A percentile compares a stretch with the other conserved stretches of the same genome.
phyloP scores from a whole-genome alignment of 805 yeast species.

The Ogataea naganishii region DNA sequence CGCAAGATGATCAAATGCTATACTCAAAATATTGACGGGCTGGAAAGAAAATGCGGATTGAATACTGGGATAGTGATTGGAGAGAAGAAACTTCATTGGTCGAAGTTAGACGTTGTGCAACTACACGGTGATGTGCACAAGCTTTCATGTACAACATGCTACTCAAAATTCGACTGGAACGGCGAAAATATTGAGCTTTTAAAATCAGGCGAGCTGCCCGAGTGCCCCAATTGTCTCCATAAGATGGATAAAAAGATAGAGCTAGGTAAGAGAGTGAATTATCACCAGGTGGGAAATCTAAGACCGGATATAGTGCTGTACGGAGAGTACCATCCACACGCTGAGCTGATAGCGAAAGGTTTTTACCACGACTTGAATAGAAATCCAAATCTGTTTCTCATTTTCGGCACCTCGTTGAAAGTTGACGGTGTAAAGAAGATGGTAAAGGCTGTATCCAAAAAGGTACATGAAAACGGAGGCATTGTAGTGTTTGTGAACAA shows the following conservation, averaged over 20 bases:
- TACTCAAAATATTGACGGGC: conserved; percentile 91
- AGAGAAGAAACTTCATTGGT: conserved; percentile 45
- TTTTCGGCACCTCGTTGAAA: conserved; percentile 87
- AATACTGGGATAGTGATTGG: conserved; percentile 52
- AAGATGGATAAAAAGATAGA: conserved; percentile 46
- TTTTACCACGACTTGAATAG: conserved; percentile 54
- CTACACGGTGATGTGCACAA: conserved; percentile 82
- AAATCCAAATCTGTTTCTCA: conserved; percentile 71
- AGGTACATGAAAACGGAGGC: conserved; percentile 74
- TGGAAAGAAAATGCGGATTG: conserved; percentile 62
- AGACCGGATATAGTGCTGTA: conserved; percentile 88
- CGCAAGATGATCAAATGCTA: conserved; percentile 75
- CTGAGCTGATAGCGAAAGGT: conserved; percentile 70
- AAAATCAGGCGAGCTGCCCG: conserved; percentile 61
- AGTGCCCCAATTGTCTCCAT: conserved; percentile 62
- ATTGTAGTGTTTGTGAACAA: conserved; percentile 69
- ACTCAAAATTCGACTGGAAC: conserved; percentile 52
- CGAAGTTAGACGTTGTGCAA: conserved; percentile 69
- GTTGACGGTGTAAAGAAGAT: conserved; percentile 84
- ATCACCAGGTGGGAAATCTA: conserved; percentile 64
- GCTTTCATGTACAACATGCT: conserved; percentile 71
- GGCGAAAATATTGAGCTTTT: conserved; percentile 36
- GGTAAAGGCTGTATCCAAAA: conserved; percentile 59
- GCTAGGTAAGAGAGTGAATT: conserved; percentile 67
- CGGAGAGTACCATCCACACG: conserved; percentile 89